Evolutionary conservation across 768 basidiomycete genomes (phyloP).

Genomic region (Russula virescens): DNA sequence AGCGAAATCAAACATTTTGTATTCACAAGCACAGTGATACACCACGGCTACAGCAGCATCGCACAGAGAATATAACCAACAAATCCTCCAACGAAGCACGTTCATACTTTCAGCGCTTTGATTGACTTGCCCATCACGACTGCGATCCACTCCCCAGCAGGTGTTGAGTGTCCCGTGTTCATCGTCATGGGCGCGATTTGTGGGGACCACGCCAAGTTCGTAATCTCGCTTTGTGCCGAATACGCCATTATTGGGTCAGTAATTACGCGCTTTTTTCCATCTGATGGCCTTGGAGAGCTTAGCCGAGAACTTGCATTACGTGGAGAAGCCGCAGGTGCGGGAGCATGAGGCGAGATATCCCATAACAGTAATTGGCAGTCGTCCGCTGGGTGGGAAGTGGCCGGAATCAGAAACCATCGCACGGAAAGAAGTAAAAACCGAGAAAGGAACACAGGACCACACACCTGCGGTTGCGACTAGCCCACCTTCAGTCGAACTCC

Average conservation of each 20-base stretch:
- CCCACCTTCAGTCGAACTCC: conserved; percentile 81
- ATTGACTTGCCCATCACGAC: conserved; percentile 78
- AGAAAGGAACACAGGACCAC: conserved; percentile 19
- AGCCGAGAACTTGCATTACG: conserved; percentile 63
- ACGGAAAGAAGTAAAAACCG: neutral
- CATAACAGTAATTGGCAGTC: conserved; percentile 93
- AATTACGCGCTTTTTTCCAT: conserved; percentile 67
- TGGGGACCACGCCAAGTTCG: conserved; percentile 86
- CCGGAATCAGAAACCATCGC: neutral
- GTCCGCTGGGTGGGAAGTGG: conserved; percentile 51
- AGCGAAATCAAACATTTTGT: neutral
- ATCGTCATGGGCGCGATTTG: conserved; percentile 71
- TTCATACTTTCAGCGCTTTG: conserved; percentile 73
- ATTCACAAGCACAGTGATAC: conserved; percentile 1
- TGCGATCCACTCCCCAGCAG: conserved; percentile 81
- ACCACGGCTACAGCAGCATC: neutral
- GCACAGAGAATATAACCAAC: neutral
- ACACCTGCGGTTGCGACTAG: conserved; percentile 83
- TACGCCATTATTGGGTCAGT: conserved; percentile 83
- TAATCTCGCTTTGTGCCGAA: conserved; percentile 69
- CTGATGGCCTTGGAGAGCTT: conserved; percentile 69
- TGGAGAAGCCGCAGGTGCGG: conserved; percentile 54
- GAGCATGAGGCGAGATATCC: conserved; percentile 71
- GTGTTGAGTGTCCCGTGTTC: conserved; percentile 67
- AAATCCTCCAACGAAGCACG: conserved; percentile 9